These are phyloP conservation scores for Alternaria brassicae DNA, from an alignment of 2,329 filamentous ascomycete genomes.

Conservation along the genomic window DNA sequence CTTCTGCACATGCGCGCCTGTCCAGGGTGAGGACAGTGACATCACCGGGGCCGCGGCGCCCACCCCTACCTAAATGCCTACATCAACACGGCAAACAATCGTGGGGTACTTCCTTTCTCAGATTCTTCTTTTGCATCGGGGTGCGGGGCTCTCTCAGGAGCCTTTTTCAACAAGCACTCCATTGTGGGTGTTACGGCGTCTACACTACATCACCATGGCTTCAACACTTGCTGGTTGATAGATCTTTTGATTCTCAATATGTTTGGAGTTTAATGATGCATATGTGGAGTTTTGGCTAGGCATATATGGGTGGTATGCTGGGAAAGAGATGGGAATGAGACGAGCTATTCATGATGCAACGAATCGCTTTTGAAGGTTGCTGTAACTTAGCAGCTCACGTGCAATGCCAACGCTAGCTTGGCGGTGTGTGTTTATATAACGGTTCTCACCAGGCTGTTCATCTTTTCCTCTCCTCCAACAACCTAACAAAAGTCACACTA, in stretches of 20 bases:
- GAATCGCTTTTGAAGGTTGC: neutral
- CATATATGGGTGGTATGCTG: neutral
- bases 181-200: conserved; percentile 1
- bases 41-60: conserved; percentile 47
- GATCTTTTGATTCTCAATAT: neutral
- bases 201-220: neutral
- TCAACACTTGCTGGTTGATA: conserved; percentile 5
- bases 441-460: neutral
- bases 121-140: neutral
- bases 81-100: neutral
- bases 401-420: neutral
- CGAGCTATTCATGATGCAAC: neutral
- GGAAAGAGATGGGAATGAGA: neutral
- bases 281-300: neutral
- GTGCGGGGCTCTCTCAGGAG: neutral
- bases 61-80: conserved; percentile 32
- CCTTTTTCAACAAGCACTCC: conserved; percentile 1
- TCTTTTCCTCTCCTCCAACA: neutral
- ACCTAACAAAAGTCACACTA: too few relatives aligned
- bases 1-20: conserved; percentile 92
- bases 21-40: conserved; percentile 59
- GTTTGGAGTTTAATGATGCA: neutral
- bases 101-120: neutral
- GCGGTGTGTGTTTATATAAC: neutral
- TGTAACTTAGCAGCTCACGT: neutral